Conservation (phyloP, 1,284 basidiomycete species). For the Hemileia vastatrix region DNA sequence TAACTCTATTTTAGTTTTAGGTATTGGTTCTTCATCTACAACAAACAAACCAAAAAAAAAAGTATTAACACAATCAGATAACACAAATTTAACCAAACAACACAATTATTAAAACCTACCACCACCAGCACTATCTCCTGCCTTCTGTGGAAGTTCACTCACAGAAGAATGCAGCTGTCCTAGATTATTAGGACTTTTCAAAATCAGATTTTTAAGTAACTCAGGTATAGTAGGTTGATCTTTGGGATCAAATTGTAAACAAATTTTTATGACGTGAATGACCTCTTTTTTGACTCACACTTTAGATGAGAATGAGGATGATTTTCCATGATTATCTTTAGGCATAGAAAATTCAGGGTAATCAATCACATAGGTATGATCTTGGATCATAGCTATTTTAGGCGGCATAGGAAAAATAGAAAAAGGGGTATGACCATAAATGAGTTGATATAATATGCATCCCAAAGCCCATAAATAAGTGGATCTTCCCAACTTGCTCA, state of each 20-base stretch:
- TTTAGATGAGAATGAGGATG: conserved; percentile 58
- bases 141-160: too few species aligned
- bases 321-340: too few species aligned
- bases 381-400: conserved; percentile 80
- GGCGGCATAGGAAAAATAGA: conserved; percentile 71
- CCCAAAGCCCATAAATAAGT: conserved; percentile 97
- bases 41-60: too few species aligned
- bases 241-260: conserved; percentile 63
- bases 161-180: too few species aligned
- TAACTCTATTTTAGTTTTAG: too few species aligned
- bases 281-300: conserved; percentile 59
- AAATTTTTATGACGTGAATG: conserved; percentile 63
- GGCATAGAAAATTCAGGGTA: conserved; percentile 61
- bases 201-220: conserved; percentile 47
- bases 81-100: too few species aligned
- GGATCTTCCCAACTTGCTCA: conserved; percentile 48
- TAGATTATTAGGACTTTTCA: too few species aligned
- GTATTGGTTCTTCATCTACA: too few species aligned
- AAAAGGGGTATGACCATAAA: conserved; percentile 85
- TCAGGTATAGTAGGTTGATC: conserved; percentile 70
- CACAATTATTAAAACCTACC: too few species aligned
- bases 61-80: too few species aligned
- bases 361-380: conserved; percentile 59
- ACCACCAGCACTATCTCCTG: too few species aligned
- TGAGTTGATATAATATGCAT: conserved; percentile 93